Conservation (phyloP, 176 grass and related monocot genomes). For the Secale cereale region DNA sequence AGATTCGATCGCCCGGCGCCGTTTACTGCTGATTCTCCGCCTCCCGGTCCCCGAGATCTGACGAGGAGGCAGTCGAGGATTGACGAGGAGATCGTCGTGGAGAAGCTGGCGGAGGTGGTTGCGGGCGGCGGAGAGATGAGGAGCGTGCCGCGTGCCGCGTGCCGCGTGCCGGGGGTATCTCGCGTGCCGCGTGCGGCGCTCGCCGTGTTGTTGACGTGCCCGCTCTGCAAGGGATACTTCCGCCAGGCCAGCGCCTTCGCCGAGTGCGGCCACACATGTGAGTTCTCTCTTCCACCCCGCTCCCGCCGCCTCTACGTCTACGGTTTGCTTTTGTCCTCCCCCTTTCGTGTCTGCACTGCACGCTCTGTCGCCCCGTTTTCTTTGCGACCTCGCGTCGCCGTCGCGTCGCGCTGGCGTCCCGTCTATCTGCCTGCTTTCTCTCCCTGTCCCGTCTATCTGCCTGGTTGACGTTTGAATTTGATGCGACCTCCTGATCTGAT, state of each 20-base stretch:
- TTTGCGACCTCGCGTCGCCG: too few relatives aligned
- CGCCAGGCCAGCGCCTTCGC: slow-evolving; percentile 76
- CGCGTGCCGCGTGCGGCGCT: slow-evolving; percentile 49
- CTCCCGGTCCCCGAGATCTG: neutral
- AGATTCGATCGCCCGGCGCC: neutral
- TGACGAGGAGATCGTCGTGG: slow-evolving; percentile 4
- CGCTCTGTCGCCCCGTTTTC: too few relatives aligned
- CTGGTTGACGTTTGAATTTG: too few relatives aligned
- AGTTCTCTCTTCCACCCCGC: slow-evolving; percentile 20
- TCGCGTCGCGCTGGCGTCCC: too few relatives aligned
- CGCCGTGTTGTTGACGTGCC: slow-evolving; percentile 61
- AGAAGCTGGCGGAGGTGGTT: slow-evolving; percentile 17
- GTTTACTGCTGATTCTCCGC: neutral
- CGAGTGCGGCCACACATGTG: slow-evolving; percentile 88
- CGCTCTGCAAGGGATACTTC: slow-evolving; percentile 71
- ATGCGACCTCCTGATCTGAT: too few relatives aligned
- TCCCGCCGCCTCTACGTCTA: neutral
- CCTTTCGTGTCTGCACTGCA: neutral
- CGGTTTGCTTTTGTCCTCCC: neutral
- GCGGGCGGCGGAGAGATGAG: slow-evolving; percentile 21
- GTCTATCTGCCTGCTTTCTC: neutral
- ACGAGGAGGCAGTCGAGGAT: slow-evolving; percentile 2
- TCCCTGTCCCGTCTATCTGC: neutral
- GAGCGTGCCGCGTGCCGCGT: too few relatives aligned
- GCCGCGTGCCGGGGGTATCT: slow-evolving; percentile 25